Base-by-base conservation (phyloP, 2,329 filamentous ascomycete genomes). In the Phialocephala subalpina region DNA sequence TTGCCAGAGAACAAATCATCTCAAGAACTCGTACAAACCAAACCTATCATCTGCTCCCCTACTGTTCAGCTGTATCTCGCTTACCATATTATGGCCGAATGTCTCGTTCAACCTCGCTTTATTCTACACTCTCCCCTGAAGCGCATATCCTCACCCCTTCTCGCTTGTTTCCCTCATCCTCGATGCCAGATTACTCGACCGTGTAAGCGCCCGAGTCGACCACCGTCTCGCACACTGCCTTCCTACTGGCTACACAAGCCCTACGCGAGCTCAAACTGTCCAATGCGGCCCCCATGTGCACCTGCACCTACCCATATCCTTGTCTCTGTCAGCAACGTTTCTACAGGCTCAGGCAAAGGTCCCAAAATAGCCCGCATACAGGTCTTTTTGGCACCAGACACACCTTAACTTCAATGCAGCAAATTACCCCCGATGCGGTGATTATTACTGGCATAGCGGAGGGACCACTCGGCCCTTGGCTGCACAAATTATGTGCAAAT, bases 321-420 rank as follows among this genome's bases (percentile, higher is more conserved):
- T 22, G 20, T 49, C n/a, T 22, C 6, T 5, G 45, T 8, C 20
- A 18, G 40, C 40, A 42, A 42, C 25, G 22, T 53, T 29, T 56
- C 40, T 60, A 33, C 58, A 47, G 40, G 58, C 20, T 18, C 58
- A 56, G 58, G 57, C 49, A 36, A 36, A 55, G 66, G 56, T 61
- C 68, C 70, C 58, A 67, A 72, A 72, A 72, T 72, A 72, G 70
- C 63, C 70, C 67, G 27, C 60, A 68, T 72, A 56, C 58, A 52
- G 69, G 64, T 67, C 69, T 68, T 64, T 71, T 71, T 68, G 69
- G 33, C 58, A 42, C 16, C 12, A 16, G 45, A 49, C 45, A 12
- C 3, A 53, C 49, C 57, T 60, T 55, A 65, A 22, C 57, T 40
- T 40, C 25, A 58, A 33, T 40, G 27, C 52, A 56, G 53, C 58